phyloP scores from a whole-genome alignment of 352 stramenopile species.

The Aphanomyces astaci region DNA sequence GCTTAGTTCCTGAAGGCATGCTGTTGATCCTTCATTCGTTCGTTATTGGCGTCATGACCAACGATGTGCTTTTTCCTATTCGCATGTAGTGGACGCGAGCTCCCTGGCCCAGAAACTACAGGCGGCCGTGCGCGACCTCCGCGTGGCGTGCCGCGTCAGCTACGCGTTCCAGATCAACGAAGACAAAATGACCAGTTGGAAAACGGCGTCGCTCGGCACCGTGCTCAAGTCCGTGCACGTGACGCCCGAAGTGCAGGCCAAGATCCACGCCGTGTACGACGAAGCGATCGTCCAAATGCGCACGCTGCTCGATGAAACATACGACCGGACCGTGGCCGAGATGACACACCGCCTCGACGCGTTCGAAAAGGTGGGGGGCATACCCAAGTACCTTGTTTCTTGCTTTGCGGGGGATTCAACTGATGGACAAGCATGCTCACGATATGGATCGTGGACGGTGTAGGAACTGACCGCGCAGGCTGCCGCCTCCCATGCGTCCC shows the following conservation, averaged over 20 bases:
- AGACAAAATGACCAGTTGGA: background rate
- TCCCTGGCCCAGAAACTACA: background rate
- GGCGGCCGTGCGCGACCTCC: background rate
- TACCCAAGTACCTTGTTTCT: too few relatives aligned
- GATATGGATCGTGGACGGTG: too few relatives aligned
- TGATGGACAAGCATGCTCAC: too few relatives aligned
- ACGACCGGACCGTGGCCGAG: background rate
- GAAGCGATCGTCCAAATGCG: background rate
- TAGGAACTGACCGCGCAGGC: slow-evolving; percentile 1
- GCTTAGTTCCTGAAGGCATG: slow-evolving; percentile 1
- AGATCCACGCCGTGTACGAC: slow-evolving; percentile 3
- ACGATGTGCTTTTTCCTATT: background rate
- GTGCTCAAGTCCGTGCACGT: slow-evolving; percentile 1
- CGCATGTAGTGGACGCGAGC: background rate
- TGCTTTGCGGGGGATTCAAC: too few relatives aligned
- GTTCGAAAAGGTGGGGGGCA: background rate
- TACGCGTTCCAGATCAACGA: slow-evolving; percentile 12
- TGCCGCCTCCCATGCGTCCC: background rate
- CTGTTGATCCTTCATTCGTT: background rate
- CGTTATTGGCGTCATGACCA: background rate
- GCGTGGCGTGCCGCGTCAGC: background rate
- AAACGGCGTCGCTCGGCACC: background rate
- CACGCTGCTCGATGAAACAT: slow-evolving; percentile 1
- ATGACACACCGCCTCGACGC: slow-evolving; percentile 1
- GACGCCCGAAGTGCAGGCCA: background rate